These are phyloP conservation scores for Suillus tomentosus DNA, from an alignment of 768 basidiomycete species.

Conservation along the genomic window DNA sequence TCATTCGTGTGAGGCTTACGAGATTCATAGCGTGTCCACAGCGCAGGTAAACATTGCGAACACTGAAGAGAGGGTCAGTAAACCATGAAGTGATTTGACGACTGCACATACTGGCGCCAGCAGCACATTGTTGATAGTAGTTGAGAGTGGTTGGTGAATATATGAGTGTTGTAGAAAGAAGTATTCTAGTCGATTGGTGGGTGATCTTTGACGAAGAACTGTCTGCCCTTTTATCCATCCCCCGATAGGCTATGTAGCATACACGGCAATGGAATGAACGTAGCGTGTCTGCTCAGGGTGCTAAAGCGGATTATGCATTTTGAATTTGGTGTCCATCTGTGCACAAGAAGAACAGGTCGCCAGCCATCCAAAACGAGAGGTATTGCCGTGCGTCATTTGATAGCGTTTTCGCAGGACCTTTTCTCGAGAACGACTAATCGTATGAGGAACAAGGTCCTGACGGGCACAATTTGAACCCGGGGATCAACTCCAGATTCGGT, in stretches of 20 bases:
- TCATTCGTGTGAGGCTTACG: constrained; percentile 32
- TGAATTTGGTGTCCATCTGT: constrained; percentile 26
- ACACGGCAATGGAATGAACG: constrained; percentile 20
- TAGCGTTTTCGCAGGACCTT: constrained; percentile 36
- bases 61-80: constrained; percentile 29
- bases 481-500: constrained; percentile 21
- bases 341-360: constrained; percentile 33
- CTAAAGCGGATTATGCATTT: constrained; percentile 24
- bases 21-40: constrained; percentile 51
- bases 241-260: constrained; percentile 28
- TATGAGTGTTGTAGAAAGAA: constrained; percentile 13
- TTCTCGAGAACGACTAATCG: constrained; percentile 40
- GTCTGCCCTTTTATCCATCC: constrained; percentile 28
- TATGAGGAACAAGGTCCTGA: constrained; percentile 27
- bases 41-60: constrained; percentile 48
- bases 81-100: too few species aligned
- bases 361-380: constrained; percentile 29
- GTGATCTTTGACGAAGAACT: constrained; percentile 12
- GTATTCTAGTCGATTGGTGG: constrained; percentile 16
- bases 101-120: constrained; percentile 50
- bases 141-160: constrained; percentile 12
- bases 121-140: constrained; percentile 45
- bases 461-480: constrained; percentile 22
- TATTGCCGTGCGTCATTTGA: constrained; percentile 37
- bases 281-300: constrained; percentile 16